Evolutionary conservation across 2,329 filamentous ascomycete genomes (phyloP), one percentile per base, ranked within the genome.

Genomic region (Penicillium corylophilum): DNA sequence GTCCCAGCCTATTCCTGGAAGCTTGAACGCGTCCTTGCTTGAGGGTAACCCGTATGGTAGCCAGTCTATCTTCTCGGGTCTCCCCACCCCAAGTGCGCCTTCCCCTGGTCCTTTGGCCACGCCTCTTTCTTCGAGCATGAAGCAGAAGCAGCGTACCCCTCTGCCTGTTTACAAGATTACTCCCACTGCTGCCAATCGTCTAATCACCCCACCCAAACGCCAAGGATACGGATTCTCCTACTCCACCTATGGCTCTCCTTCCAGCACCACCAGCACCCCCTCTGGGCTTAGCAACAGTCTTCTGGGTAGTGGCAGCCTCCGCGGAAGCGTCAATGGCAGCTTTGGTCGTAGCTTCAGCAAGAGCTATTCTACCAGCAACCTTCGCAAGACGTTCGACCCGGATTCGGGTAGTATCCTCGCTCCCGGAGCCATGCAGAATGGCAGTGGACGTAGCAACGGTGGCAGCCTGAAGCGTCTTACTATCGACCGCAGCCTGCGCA

Each of bases 31-130:
- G 5, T 94, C 90, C 54, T 82, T 95, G 50, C 85, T 85, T 53
- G 90, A 93, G 58, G 80, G 85, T n/a, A 90, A 89, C 46, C 93
- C 95, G 0, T 99, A 95, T 66, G 94, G 94, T 36, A 91, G 89
- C 47, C 84, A 89, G 41, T 90, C 90, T 1, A 81, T 99, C 18
- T 97, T 97, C 71, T 83, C 86, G 28, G 87, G 86, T 47, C 76
- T 96, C 15, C 60, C 80, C 68, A 67, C 85, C 66, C 74, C 89
- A 74, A 75, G 75, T 77, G 48, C 80, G 71, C 70, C 91, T 46
- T 82, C 91, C 64, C 89, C 91, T 3, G 94, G 94, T 2, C 94
- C 95, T 3, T 80, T 99, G 58, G 94, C 93, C 8, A 97, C 93
- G 0, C 94, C 95, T 0, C 79, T 97, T 12, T 88, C 86, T 8